These are phyloP conservation scores for Plasmodium sp. DNA, from an alignment of 169 alveolate genomes.

Conservation along the genomic window DNA sequence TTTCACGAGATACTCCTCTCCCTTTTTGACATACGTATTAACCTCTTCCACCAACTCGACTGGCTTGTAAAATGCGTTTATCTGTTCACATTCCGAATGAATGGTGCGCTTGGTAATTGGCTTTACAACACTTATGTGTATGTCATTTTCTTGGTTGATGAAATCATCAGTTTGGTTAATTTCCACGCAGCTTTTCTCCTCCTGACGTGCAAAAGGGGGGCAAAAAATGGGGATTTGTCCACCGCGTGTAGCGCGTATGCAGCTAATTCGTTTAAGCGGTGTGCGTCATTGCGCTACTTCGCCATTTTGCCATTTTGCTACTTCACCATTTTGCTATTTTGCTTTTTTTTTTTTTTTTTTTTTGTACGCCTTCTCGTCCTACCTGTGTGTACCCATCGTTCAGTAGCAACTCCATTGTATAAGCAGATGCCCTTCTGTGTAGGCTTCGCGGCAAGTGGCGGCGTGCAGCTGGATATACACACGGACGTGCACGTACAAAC, in stretches of 20 bases:
- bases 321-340: neutral
- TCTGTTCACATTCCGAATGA: constrained; percentile 31
- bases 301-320: neutral
- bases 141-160: constrained; percentile 51
- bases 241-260: neutral
- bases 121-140: constrained; percentile 64
- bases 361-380: neutral
- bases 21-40: constrained; percentile 58
- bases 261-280: neutral
- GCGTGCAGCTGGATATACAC: neutral
- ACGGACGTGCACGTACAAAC: neutral
- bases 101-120: constrained; percentile 47
- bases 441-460: neutral
- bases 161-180: constrained; percentile 40
- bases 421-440: neutral
- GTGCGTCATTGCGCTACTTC: neutral
- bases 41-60: constrained; percentile 68
- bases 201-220: neutral
- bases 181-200: neutral
- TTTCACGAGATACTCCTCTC: constrained; percentile 56
- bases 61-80: constrained; percentile 69
- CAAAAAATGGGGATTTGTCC: neutral
- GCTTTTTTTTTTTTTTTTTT: neutral
- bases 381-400: constrained; percentile 10
- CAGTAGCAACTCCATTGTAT: neutral